Percentiles rank a stretch among this genome's conserved stretches.
Evolutionary conservation across 2,329 filamentous ascomycete genomes (phyloP).

Genomic region (Colletotrichum sp.): DNA sequence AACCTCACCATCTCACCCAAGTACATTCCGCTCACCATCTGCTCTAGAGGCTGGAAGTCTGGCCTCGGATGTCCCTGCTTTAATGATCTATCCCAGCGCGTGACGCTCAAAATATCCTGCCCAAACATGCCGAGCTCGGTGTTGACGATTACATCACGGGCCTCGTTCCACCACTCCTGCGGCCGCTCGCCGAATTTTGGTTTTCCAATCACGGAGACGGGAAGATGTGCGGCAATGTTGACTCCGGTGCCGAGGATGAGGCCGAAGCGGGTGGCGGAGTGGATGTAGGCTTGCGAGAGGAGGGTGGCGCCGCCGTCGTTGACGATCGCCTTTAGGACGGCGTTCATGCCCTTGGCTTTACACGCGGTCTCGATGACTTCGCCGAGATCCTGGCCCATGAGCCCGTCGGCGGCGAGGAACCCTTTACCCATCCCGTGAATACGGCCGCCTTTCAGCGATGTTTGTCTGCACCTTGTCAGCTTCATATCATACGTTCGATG

Average conservation of each 20-base stretch:
- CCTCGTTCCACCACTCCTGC: constrained; percentile 59
- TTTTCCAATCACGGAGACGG: constrained; percentile 58
- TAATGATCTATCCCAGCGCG: constrained; percentile 64
- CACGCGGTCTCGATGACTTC: constrained; percentile 63
- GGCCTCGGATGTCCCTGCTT: constrained; percentile 58
- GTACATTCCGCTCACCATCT: constrained; percentile 70
- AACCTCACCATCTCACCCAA: constrained; percentile 69
- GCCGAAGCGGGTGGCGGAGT: constrained; percentile 64
- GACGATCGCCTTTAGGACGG: constrained; percentile 65
- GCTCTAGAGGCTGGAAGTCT: constrained; percentile 67
- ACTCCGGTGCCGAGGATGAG: constrained; percentile 72
- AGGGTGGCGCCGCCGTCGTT: constrained; percentile 74
- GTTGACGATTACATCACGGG: constrained; percentile 69
- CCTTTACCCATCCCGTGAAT: constrained; percentile 71
- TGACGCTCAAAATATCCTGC: constrained; percentile 60
- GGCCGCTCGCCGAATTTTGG: constrained; percentile 64
- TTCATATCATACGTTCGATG: neutral
- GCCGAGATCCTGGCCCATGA: constrained; percentile 65
- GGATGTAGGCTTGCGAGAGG: constrained; percentile 66
- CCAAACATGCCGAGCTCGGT: constrained; percentile 74
- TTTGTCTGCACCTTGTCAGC: constrained; percentile 57
- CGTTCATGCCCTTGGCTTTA: constrained; percentile 51
- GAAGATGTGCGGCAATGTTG: constrained; percentile 70
- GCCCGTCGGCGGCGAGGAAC: constrained; percentile 62
- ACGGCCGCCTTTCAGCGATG: constrained; percentile 63